These are phyloP conservation scores for Tylopilus cervinicoccineus DNA, from an alignment of 768 basidiomycete species.

Conservation along the genomic window DNA sequence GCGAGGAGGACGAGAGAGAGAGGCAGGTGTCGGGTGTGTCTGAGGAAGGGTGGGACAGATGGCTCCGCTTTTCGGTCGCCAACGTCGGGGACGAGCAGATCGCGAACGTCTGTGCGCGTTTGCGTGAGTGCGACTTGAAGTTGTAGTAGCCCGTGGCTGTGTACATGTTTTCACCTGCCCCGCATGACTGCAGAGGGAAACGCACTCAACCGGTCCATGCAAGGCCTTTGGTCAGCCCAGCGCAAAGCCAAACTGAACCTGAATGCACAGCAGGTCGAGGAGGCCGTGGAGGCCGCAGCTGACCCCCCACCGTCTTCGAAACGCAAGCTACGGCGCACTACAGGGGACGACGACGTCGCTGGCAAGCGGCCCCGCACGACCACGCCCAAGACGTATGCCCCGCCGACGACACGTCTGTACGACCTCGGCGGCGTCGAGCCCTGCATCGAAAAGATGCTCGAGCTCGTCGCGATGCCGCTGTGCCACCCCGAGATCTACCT, in stretches of 20 bases:
- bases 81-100: conserved; percentile 70
- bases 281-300: too few species aligned
- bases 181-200: too few species aligned
- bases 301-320: conserved; percentile 39
- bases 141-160: not conserved
- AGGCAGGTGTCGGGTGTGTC: conserved; percentile 20
- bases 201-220: conserved; percentile 73
- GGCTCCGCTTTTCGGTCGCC: conserved; percentile 78
- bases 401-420: conserved; percentile 72
- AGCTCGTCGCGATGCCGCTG: conserved; percentile 94
- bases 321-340: conserved; percentile 55
- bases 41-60: conserved; percentile 46
- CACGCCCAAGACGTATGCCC: conserved; percentile 42
- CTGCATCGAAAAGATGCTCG: conserved; percentile 89
- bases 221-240: conserved; percentile 72
- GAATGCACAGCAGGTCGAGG: too few species aligned
- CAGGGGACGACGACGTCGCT: conserved; percentile 44
- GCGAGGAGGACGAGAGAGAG: conserved; percentile 12
- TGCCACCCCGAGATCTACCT: conserved; percentile 94
- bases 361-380: conserved; percentile 52
- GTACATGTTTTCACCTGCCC: not conserved
- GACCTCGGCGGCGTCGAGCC: conserved; percentile 85
- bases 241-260: conserved; percentile 64
- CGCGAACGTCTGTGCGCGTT: conserved; percentile 46
- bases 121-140: conserved; percentile 35